Conservation (phyloP, 208 protist species). For the Trypanosomatidae sp. region DNA sequence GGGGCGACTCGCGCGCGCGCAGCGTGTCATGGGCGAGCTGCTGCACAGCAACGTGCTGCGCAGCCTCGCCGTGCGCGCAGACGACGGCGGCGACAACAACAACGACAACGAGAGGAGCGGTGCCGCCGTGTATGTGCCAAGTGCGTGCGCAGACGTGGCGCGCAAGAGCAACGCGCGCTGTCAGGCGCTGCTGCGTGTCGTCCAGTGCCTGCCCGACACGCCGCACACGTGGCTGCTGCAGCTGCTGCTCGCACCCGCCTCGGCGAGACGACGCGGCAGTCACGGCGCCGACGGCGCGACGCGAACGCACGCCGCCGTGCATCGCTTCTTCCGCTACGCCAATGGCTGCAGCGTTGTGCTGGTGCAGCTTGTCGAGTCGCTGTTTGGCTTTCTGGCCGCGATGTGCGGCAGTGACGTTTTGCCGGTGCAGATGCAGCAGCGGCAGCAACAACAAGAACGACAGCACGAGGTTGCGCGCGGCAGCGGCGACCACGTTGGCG, state of each 20-base stretch:
- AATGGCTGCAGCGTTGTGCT: constrained; percentile 58
- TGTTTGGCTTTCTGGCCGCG: constrained; percentile 51
- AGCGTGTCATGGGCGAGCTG: constrained; percentile 52
- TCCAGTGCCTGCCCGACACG: constrained; percentile 21
- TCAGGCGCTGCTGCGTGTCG: constrained; percentile 23
- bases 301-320: constrained; percentile 2
- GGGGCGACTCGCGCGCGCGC: constrained; percentile 26
- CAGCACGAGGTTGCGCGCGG: not conserved
- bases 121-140: constrained; percentile 14
- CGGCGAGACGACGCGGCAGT: not conserved
- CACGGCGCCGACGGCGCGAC: not conserved
- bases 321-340: constrained; percentile 59
- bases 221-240: constrained; percentile 43
- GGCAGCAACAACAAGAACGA: not conserved
- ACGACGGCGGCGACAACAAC: too few species aligned
- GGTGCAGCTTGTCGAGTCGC: constrained; percentile 27
- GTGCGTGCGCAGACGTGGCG: constrained; percentile 35
- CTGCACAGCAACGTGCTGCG: constrained; percentile 25
- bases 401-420: constrained; percentile 22
- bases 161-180: constrained; percentile 29
- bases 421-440: constrained; percentile 8
- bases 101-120: constrained; percentile 8
- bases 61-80: constrained; percentile 7
- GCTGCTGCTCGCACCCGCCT: constrained; percentile 50
- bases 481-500: too few species aligned